Evolutionary conservation across 2,329 filamentous ascomycete species (phyloP).

Genomic region (Aotearoamyces nothofagi): DNA sequence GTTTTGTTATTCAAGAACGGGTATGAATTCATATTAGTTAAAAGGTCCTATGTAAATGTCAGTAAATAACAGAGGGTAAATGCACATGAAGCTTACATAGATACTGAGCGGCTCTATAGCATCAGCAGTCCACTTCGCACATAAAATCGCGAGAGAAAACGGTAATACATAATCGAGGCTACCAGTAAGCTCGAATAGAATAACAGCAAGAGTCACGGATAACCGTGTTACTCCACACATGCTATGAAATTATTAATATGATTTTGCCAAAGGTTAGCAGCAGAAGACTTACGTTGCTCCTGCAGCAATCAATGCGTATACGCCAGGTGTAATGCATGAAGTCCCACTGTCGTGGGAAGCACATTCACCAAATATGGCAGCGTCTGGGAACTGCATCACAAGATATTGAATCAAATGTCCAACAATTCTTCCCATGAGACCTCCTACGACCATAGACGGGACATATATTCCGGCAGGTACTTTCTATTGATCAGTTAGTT

Average conservation of each 20-base stretch:
- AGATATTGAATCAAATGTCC: conserved; percentile 76
- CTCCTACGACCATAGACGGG: conserved; percentile 95
- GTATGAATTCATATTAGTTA: conserved; percentile 95
- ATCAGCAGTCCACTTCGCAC: conserved; percentile 97
- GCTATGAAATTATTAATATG: too few species aligned
- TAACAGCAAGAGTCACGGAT: conserved; percentile 86
- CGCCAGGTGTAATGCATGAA: conserved; percentile 86
- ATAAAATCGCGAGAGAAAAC: conserved; percentile 81
- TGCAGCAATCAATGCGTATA: conserved; percentile 88
- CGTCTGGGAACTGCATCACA: conserved; percentile 58
- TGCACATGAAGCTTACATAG: conserved; percentile 39
- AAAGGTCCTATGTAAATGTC: conserved; percentile 45
- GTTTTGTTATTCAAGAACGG: conserved; percentile 96
- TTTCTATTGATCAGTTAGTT: conserved; percentile 34
- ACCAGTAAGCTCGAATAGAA: conserved; percentile 89
- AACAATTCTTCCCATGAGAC: conserved; percentile 74
- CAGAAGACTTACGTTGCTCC: too few species aligned
- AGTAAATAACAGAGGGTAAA: conserved; percentile 6
- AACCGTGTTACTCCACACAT: conserved; percentile 96
- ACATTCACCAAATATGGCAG: conserved; percentile 62
- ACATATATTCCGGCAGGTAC: conserved; percentile 95
- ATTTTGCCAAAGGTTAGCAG: too few species aligned
- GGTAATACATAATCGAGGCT: conserved; percentile 90
- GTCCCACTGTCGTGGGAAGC: conserved; percentile 50
- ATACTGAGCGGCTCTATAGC: conserved; percentile 89